Evolutionary conservation across 257 asterid genomes (phyloP), one percentile per base, ranked within the genome.

Genomic region (Solanum boliviense): DNA sequence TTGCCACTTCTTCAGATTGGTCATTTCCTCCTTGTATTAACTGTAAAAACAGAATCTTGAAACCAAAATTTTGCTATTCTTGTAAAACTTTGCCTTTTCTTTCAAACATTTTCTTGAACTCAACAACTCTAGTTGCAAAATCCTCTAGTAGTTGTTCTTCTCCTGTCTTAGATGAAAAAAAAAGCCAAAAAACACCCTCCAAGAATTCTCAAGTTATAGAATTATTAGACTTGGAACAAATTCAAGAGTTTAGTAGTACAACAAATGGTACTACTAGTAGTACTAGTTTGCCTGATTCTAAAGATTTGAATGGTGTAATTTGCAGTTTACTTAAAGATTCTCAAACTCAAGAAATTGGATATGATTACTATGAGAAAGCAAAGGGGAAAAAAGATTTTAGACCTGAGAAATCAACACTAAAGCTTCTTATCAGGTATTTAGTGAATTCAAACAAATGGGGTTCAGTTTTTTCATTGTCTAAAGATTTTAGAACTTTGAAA

Each of bases 371-470:
- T 35, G 87, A 84, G 81, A 93, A 93, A 89, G 96, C 95, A 8
- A 97, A 91, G 86, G 86, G 44, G 21, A 93, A 87, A 5, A 89
- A 89, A 1, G 92, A 75, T 21, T 97, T 93, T 86, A 89, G 84
- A 46, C 99, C 98, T 6, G 87, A 91, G 87, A 92, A 87, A 67
- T 74, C 91, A 73, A 94, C 98, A 20, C 86, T 94, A 34, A 95
- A 92, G 92, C 95, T 91, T 78, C 87, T 94, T 5, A 72, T 91
- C 90, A 96, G 98, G 98, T 96, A 97, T 78, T 91, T 97, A 87
- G 83, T 91, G 21, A 84, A 90, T 21, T 89, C 92, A 31, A 91
- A 90, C 87, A 94, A 93, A 36, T 97, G 99, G 99, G 87, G 41
- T 76, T 84, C 87, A 9, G 56, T 96, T 1, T 68, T 87, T 71